Base-by-base conservation (phyloP, 1,139 yeast species). In the Blastobotrys malaysiensis region DNA sequence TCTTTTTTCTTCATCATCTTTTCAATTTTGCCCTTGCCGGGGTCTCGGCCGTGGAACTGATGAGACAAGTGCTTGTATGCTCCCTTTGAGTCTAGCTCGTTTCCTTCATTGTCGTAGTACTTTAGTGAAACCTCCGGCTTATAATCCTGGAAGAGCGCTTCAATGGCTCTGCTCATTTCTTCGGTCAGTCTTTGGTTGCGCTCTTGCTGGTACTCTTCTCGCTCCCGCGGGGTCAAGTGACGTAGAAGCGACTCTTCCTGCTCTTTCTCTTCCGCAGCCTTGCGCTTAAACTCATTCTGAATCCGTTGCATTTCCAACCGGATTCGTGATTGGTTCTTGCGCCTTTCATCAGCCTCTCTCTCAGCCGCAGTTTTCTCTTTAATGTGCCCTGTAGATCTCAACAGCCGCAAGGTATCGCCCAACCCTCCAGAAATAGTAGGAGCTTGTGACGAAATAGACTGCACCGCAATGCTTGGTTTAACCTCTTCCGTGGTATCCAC, bases 21-120 rank as follows among this genome's bases (percentile, higher is more conserved):
- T 61, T 68, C 78, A 48, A 66, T 67, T 62, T 77, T 77, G 50
- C 68, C 70, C 55, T 75, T 74, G 43, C 80, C 77, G 47, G 80
- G 69, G 44, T 75, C 73, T 48, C 77, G 77, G 1, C 97, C 97
- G 68, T 93, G 98, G 71, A 89, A 91, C 61, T 85, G 84, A 61
- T 88, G 96, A 0, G 97, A 88, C 54, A 90, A 68, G 57, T 83
- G 82, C 70, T 89, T 91, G 73, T 83, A 91, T 0, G 98, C 98
- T 59, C 86, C 88, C 67, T 87, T 89, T 1, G 84, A 77, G 48
- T 77, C 74, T 52, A 93, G 70, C 20, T 76, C 76, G 50, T 82
- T 76, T 1, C 98, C 98, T 5, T 74, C 67, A 45, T 84, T 88
- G 68, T 91, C 97, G 49, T 76, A 77, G 68, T 90, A 88, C 43